Percentiles rank a stretch among this genome's conserved stretches.
Conservation (phyloP, 2,329 filamentous ascomycete species). For the Penicillium sp. region DNA sequence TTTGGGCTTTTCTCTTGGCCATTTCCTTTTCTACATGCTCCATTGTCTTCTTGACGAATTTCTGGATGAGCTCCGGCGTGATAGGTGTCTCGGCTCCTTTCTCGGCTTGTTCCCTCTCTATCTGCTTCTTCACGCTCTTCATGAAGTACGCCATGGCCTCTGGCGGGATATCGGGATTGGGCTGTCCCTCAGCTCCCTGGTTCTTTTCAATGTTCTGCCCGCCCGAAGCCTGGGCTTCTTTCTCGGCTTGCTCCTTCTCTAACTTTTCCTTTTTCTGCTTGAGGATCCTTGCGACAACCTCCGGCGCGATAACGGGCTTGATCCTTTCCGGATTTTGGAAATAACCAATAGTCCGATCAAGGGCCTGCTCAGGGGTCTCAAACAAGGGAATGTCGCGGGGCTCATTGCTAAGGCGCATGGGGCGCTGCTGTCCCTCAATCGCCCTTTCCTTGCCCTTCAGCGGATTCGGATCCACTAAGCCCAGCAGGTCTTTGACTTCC, state of each 20-base stretch:
- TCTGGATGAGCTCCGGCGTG: not conserved
- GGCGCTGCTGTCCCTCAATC: not conserved
- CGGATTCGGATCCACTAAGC: not conserved
- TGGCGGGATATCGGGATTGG: not conserved
- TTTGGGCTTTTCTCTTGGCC: no score
- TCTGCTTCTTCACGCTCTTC: not conserved
- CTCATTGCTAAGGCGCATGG: not conserved
- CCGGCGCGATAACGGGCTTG: not conserved
- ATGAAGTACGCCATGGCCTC: not conserved
- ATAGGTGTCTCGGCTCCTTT: not conserved
- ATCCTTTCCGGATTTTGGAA: not conserved
- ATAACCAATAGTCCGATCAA: not conserved
- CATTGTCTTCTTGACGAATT: not conserved
- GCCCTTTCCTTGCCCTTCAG: not conserved
- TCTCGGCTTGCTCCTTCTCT: not conserved
- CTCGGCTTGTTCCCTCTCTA: not conserved
- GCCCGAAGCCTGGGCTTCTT: no score
- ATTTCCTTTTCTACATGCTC: not conserved
- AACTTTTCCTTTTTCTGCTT: not conserved
- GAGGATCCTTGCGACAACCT: not conserved
- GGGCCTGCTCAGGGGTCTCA: not conserved
- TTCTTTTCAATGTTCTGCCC: no score
- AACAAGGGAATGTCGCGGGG: not conserved
- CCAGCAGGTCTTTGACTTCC: not conserved
- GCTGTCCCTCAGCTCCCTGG: not conserved